phyloP scores from a whole-genome alignment of 139 green algal genomes.

The Desmodesmus armatus region DNA sequence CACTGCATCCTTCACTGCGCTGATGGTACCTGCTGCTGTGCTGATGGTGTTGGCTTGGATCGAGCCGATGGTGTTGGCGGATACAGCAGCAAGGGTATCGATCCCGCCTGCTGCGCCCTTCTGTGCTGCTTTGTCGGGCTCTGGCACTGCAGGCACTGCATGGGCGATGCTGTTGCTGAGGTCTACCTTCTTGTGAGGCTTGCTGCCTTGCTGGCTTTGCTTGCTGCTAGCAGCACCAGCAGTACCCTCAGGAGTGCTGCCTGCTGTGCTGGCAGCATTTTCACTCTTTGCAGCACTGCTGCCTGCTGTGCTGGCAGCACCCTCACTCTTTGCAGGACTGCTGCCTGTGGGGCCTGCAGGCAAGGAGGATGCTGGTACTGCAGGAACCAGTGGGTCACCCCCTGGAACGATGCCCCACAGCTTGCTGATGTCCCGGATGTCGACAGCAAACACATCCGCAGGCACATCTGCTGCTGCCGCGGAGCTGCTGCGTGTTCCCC shows the following conservation, averaged over 20 bases:
- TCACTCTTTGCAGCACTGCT: not conserved
- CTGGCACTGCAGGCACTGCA: not conserved
- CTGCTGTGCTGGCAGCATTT: not conserved
- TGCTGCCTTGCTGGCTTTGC: not conserved
- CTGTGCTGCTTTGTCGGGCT: not conserved
- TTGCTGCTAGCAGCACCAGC: not conserved
- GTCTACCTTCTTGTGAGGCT: not conserved
- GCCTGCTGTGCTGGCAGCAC: not conserved
- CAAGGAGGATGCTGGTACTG: conserved; percentile 7
- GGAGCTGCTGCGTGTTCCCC: not conserved
- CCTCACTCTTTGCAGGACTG: not conserved
- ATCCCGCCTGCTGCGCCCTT: not conserved
- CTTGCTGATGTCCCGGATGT: not conserved
- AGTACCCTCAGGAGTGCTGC: not conserved
- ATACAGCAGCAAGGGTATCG: not conserved
- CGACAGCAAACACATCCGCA: not conserved
- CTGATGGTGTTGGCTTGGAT: not conserved
- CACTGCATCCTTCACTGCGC: not conserved
- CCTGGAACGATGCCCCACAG: not conserved
- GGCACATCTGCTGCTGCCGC: not conserved
- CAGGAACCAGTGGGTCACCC: not conserved
- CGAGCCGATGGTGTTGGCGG: not conserved
- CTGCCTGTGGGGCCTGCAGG: not conserved
- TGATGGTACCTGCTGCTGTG: not conserved
- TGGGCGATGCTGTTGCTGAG: not conserved